Conservation (phyloP, 805 yeast genomes). For the Sporopachydermia lactativora region DNA sequence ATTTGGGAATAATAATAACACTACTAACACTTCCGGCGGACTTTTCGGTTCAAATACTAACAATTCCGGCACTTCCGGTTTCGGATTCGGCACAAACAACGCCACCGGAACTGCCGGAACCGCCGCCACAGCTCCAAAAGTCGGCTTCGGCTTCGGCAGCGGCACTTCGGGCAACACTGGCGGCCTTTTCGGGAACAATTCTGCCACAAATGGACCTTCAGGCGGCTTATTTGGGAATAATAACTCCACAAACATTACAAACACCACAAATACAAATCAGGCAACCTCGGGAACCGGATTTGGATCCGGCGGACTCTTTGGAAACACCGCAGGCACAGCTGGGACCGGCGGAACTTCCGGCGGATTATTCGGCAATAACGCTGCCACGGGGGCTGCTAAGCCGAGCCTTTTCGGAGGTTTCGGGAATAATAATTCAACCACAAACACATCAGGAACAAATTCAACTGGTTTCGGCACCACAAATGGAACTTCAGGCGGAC, state of each 20-base stretch:
- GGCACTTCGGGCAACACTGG: constrained; percentile 18
- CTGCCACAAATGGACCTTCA: constrained; percentile 9
- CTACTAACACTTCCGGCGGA: constrained; percentile 17
- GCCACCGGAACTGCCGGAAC: constrained; percentile 9
- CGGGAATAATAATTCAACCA: constrained; percentile 14
- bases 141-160: constrained; percentile 9
- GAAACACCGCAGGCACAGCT: constrained; percentile 13
- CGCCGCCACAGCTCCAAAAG: constrained; percentile 2
- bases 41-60: constrained; percentile 17
- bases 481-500: constrained; percentile 16
- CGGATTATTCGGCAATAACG: constrained; percentile 18
- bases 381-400: constrained; percentile 12
- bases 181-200: constrained; percentile 21
- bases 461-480: constrained; percentile 13
- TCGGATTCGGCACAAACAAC: constrained; percentile 12
- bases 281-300: too few relatives aligned
- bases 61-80: constrained; percentile 10
- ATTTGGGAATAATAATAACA: constrained; percentile 21
- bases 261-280: too few relatives aligned
- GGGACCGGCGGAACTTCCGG: constrained; percentile 11
- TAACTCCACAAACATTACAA: constrained; percentile 8
- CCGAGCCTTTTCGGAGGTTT: constrained; percentile 14
- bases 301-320: constrained; percentile 17
- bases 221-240: constrained; percentile 15
- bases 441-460: constrained; percentile 12